Conservation (phyloP, 768 basidiomycete species). For the Dentipellis sp. region DNA sequence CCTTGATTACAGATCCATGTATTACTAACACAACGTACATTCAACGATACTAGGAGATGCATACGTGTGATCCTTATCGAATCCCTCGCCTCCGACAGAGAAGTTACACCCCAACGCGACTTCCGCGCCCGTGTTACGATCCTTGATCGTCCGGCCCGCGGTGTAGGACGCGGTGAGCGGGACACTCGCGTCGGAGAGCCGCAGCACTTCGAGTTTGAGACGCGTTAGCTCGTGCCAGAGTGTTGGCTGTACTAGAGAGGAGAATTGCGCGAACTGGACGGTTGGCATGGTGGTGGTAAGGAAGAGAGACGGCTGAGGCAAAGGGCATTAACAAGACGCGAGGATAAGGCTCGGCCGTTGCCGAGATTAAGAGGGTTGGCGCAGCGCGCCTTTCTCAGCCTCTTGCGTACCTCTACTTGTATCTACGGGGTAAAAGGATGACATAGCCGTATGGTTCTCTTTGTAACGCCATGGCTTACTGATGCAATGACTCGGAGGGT, state of each 20-base stretch:
- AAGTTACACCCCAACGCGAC: conserved; percentile 66
- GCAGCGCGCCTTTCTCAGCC: too few species aligned
- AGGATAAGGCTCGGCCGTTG: too few species aligned
- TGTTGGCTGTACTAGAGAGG: conserved; percentile 78
- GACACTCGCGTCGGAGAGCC: conserved; percentile 65
- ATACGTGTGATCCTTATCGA: conserved; percentile 40
- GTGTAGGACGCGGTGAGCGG: conserved; percentile 60
- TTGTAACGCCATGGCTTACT: too few species aligned
- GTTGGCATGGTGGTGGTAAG: conserved; percentile 31
- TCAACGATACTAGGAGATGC: conserved; percentile 10
- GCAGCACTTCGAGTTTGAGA: conserved; percentile 86
- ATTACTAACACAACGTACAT: background rate
- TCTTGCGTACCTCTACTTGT: too few species aligned
- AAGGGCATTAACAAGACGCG: too few species aligned
- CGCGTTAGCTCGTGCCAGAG: conserved; percentile 90
- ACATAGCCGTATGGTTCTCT: too few species aligned
- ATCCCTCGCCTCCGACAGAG: conserved; percentile 55
- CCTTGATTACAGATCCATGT: conserved; percentile 21
- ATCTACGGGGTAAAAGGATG: too few species aligned
- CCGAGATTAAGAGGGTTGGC: too few species aligned
- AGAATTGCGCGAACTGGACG: conserved; percentile 85
- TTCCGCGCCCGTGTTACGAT: conserved; percentile 67
- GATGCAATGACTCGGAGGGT: too few species aligned
- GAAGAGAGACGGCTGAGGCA: too few species aligned
- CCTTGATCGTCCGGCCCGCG: conserved; percentile 60